These are phyloP conservation scores for Cephaloascus albidus DNA, from an alignment of 805 yeast genomes.

Conservation along the genomic window DNA sequence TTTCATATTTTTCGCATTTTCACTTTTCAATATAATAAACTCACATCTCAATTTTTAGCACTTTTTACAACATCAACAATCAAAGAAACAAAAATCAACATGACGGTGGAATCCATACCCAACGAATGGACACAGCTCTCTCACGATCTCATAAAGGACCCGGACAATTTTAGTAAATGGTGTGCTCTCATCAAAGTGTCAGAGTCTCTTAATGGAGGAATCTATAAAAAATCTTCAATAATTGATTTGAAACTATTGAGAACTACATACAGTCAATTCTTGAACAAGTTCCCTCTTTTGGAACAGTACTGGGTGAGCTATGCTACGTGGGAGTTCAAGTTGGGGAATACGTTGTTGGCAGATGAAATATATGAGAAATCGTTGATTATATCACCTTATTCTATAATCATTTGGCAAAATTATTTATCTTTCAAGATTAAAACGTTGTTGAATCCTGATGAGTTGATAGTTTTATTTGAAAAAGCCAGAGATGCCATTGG, in stretches of 20 bases:
- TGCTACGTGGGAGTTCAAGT: slow-evolving; percentile 35
- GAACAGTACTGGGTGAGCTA: slow-evolving; percentile 52
- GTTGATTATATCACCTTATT: slow-evolving; percentile 28
- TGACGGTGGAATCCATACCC: too few relatives aligned
- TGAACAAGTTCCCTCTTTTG: slow-evolving; percentile 37
- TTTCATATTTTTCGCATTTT: too few relatives aligned
- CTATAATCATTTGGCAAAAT: slow-evolving; percentile 40
- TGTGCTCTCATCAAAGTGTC: slow-evolving; percentile 19
- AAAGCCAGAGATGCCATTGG: slow-evolving; percentile 41
- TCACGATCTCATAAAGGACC: slow-evolving; percentile 14
- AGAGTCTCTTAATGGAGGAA: slow-evolving; percentile 17
- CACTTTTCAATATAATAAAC: too few relatives aligned
- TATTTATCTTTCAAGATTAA: slow-evolving; percentile 33
- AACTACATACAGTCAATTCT: slow-evolving; percentile 29
- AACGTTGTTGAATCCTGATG: slow-evolving; percentile 17
- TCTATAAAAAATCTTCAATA: slow-evolving; percentile 22
- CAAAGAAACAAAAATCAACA: too few relatives aligned
- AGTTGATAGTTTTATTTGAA: slow-evolving; percentile 30
- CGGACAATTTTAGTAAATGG: slow-evolving; percentile 28
- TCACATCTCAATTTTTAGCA: too few relatives aligned
- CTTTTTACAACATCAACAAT: too few relatives aligned
- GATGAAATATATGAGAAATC: slow-evolving; percentile 26
- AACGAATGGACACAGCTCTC: slow-evolving; percentile 8
- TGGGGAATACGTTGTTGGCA: slow-evolving; percentile 31
- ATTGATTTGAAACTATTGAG: slow-evolving; percentile 22